Conservation (phyloP, 768 basidiomycete genomes). For the Boletus subparvulus region DNA sequence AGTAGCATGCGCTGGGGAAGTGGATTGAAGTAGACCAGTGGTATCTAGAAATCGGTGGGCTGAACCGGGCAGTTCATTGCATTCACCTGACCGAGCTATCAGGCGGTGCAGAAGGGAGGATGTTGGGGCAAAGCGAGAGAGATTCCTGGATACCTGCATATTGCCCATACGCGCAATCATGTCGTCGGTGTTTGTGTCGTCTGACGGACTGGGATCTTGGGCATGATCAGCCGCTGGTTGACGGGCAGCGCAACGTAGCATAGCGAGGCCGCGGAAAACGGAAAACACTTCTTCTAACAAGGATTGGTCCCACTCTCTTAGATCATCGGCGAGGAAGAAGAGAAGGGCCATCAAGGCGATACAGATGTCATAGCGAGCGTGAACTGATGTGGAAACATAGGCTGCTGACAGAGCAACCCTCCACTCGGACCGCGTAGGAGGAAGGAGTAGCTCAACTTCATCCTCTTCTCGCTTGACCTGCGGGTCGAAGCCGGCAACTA, state of each 20-base stretch:
- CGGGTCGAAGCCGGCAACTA: slow-evolving; percentile 68
- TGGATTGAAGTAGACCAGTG: slow-evolving; percentile 64
- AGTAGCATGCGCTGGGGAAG: slow-evolving; percentile 66
- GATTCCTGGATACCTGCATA: slow-evolving; percentile 65
- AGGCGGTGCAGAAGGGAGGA: slow-evolving; percentile 66
- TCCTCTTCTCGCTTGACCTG: slow-evolving; percentile 76
- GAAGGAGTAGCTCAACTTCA: slow-evolving; percentile 55
- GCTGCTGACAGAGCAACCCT: slow-evolving; percentile 57
- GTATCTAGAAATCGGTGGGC: slow-evolving; percentile 71
- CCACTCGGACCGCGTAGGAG: slow-evolving; percentile 60
- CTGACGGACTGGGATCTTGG: slow-evolving; percentile 32
- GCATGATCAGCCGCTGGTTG: slow-evolving; percentile 51
- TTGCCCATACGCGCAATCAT: slow-evolving; percentile 61
- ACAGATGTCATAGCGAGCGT: slow-evolving; percentile 75
- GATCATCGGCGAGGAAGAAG: slow-evolving; percentile 66
- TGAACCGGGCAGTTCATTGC: slow-evolving; percentile 51
- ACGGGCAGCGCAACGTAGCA: slow-evolving; percentile 59
- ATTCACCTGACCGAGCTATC: slow-evolving; percentile 50
- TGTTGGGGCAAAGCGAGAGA: slow-evolving; percentile 47
- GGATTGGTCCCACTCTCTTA: slow-evolving; percentile 62
- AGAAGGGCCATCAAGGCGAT: slow-evolving; percentile 64
- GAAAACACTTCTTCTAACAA: slow-evolving; percentile 74
- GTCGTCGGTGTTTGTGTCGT: slow-evolving; percentile 56
- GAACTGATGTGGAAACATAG: slow-evolving; percentile 60
- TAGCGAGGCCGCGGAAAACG: slow-evolving; percentile 74